A percentile compares a stretch with the other conserved stretches of the same genome.
Evolutionary conservation across 345 rosid species (phyloP).

Genomic region (Boechera retrofracta): DNA sequence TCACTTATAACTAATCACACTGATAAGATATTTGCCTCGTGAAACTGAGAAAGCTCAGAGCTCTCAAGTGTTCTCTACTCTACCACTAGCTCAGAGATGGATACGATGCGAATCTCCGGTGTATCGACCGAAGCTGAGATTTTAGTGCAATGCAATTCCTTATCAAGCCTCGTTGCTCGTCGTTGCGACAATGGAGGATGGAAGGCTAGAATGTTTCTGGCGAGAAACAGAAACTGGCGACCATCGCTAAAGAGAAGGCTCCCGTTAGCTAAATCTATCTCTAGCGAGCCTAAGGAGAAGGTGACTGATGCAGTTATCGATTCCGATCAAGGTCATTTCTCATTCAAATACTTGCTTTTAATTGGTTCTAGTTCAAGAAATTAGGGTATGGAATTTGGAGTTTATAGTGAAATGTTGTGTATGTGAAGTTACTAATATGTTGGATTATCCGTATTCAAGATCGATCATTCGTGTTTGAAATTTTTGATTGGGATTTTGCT

Average conservation of each 20-base stretch:
- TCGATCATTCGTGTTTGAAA: neutral
- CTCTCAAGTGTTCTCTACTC: conserved; percentile 23
- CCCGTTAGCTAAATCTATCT: conserved; percentile 43
- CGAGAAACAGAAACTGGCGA: conserved; percentile 35
- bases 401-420: conserved; percentile 6
- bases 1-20: conserved; percentile 27
- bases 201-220: conserved; percentile 45
- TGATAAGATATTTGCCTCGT: conserved; percentile 32
- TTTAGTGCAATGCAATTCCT: conserved; percentile 31
- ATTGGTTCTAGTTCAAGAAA: neutral
- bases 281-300: conserved; percentile 50
- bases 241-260: conserved; percentile 34
- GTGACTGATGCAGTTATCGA: conserved; percentile 38
- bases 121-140: conserved; percentile 37
- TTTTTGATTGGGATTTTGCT: neutral
- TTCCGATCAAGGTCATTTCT: conserved; percentile 50
- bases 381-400: neutral
- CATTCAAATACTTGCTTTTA: neutral
- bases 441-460: neutral
- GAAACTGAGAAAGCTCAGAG: conserved; percentile 20
- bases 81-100: conserved; percentile 23
- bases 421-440: conserved; percentile 3
- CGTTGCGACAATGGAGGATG: conserved; percentile 26
- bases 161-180: conserved; percentile 47
- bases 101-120: conserved; percentile 45